These are phyloP conservation scores for Taphrina deformans DNA, from an alignment of 1,139 yeast species.

Conservation along the genomic window DNA sequence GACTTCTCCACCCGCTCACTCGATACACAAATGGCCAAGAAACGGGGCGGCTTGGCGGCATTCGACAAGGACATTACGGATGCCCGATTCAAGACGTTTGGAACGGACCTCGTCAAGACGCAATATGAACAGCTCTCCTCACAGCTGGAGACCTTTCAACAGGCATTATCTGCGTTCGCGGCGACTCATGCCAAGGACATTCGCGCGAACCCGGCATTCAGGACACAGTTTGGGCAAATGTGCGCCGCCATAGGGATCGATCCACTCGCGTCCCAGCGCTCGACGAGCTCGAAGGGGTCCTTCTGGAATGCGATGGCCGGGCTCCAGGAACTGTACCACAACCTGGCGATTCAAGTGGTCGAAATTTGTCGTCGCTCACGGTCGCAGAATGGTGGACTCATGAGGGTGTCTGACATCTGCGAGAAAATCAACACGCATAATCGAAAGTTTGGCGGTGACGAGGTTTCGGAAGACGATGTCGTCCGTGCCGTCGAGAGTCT, in stretches of 20 bases:
- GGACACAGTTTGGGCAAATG: slow-evolving; percentile 70
- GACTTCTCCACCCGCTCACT: too few relatives aligned
- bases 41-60: slow-evolving; percentile 49
- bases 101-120: slow-evolving; percentile 43
- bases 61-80: slow-evolving; percentile 46
- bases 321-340: slow-evolving; percentile 61
- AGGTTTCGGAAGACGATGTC: slow-evolving; percentile 49
- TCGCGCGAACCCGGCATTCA: slow-evolving; percentile 60
- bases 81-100: slow-evolving; percentile 45
- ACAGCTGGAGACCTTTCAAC: slow-evolving; percentile 48
- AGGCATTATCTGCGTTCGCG: slow-evolving; percentile 47
- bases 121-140: slow-evolving; percentile 46
- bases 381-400: slow-evolving; percentile 75
- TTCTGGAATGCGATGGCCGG: slow-evolving; percentile 44
- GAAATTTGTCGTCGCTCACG: slow-evolving; percentile 73
- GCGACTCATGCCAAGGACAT: slow-evolving; percentile 66
- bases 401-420: slow-evolving; percentile 61
- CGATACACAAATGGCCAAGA: slow-evolving; percentile 35
- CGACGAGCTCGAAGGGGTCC: slow-evolving; percentile 45
- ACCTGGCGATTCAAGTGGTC: slow-evolving; percentile 67
- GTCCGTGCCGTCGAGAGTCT: slow-evolving; percentile 53
- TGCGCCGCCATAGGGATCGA: slow-evolving; percentile 82
- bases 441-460: slow-evolving; percentile 44
- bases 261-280: slow-evolving; percentile 54
- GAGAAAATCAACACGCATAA: slow-evolving; percentile 39